Evolutionary conservation across 768 basidiomycete species (phyloP).

Genomic region (Botryobasidium botryosum): DNA sequence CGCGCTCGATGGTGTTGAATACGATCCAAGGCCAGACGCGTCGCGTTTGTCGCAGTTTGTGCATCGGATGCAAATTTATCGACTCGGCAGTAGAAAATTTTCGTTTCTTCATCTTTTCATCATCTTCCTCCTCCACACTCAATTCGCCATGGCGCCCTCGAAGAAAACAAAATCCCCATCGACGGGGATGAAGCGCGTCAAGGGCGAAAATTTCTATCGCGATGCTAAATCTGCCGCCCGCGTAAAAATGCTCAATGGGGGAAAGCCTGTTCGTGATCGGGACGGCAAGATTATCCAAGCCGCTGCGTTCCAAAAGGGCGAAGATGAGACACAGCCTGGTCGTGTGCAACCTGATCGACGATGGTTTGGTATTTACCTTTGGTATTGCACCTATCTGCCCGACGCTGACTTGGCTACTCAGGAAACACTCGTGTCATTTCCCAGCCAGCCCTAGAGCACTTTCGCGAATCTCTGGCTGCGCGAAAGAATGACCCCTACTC

Average conservation of each 20-base stretch:
- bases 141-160: constrained; percentile 4
- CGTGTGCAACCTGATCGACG: constrained; percentile 87
- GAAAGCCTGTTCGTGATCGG: constrained; percentile 77
- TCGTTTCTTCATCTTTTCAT: background rate
- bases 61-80: no score
- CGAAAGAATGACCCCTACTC: constrained; percentile 93
- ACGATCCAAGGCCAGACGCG: no score
- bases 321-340: constrained; percentile 77
- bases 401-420: constrained; percentile 18
- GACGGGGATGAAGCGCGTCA: constrained; percentile 38
- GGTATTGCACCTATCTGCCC: background rate
- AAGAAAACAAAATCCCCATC: constrained; percentile 4
- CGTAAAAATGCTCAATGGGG: constrained; percentile 85
- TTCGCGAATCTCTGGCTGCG: constrained; percentile 68
- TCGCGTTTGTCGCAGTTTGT: no score
- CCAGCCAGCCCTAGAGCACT: constrained; percentile 90
- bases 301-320: constrained; percentile 92
- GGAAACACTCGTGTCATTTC: constrained; percentile 98
- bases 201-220: constrained; percentile 97
- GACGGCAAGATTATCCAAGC: constrained; percentile 87
- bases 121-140: no score
- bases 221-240: constrained; percentile 75
- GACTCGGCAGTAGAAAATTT: no score
- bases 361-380: constrained; percentile 71
- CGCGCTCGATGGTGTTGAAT: constrained; percentile 1